Evolutionary conservation across 2,329 filamentous ascomycete genomes (phyloP), one percentile per base, ranked within the genome.

Genomic region (Oidium heveae): DNA sequence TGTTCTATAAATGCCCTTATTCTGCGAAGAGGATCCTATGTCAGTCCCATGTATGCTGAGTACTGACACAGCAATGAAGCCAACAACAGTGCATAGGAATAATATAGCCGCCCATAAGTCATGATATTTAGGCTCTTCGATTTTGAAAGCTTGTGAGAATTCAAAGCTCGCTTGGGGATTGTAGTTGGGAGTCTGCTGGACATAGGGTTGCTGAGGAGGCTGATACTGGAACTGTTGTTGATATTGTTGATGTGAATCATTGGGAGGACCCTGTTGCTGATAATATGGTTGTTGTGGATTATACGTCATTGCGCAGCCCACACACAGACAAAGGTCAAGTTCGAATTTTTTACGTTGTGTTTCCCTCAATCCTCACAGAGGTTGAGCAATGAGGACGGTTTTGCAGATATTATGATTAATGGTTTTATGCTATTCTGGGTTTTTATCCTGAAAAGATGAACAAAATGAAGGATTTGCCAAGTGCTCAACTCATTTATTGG

Each of bases 31-130:
- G 59, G 78, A 28, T 3, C 24, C 24, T 28, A 28, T 28, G 3
- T 28, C 24, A 77, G 47, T 76, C 79, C 84, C 84, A 59, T 82
- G 75, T 41, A 95, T 77, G 0, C 80, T 72, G 36, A 94, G 71
- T 2, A 73, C 87, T 8, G 82, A 88, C 52, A 94, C 79, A 9
- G 76, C 86, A 10, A 78, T 74, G 62, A 84, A 94, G 15, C 86
- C 87, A 2, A 74, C 68, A 63, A 82, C 82, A 24, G 83, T 79
- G 18, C 76, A 67, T 39, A 91, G 72, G 61, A 93, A 76, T 63
- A 95, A 70, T 43, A 93, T 69, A 4, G 83, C 87, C 3, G 88
- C 88, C 89, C 88, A 95, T 28, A 84, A 65, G 65, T 96, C 89
- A 63, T 95, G 86, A 69, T 75, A 94, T 66, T 89, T 93, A n/a